Base-by-base conservation (phyloP, 257 asterid genomes). In the Capsicum baccatum region DNA sequence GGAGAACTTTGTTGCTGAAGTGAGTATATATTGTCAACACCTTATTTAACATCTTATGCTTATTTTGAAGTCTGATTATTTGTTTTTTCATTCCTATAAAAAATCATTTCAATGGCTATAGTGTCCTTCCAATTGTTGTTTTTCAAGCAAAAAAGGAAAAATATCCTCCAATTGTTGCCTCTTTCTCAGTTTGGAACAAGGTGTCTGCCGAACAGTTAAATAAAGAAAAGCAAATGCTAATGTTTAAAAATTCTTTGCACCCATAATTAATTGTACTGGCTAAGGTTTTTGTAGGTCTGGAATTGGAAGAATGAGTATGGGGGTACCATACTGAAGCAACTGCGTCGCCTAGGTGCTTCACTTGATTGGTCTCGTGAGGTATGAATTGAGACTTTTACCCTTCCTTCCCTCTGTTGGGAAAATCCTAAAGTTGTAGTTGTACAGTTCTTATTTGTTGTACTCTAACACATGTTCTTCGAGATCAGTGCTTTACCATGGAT, bases 291-390 rank as follows among this genome's bases (percentile, higher is more conserved):
- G 70, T 84, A 95, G 99, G 98, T 93, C 54, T 94, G 99, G 99
- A 91, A 93, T 80, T 94, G 99, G 99, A 95, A 94, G 91, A 56
- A 91, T 67, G 93, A 91, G 85, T 86, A 93, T 71, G 99, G 99
- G 56, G 98, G 99, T 79, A 94, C 96, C 44, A 95, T 95, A 76
- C 82, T 95, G 83, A 86, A 89, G 71, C 99, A 95, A 86, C 93
- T 95, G 50, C 93, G 97, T 56, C 91, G 95, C 82, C 85, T 95
- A 86, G 99, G 99, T 85, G 97, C 99, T 54, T 95, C 99, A 66
- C 91, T 91, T 64, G 94, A 91, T 73, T 91, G 99, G 98, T 95
- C 99, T 8, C 98, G 98, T 13, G 99, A 95, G 97, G 99, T 94
- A 87, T 70, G 87, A 50, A 59, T 17, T 1, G 1, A n/a, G 12